Evolutionary conservation across 2,329 filamentous ascomycete genomes (phyloP).

Genomic region (Westerdykella ornata): DNA sequence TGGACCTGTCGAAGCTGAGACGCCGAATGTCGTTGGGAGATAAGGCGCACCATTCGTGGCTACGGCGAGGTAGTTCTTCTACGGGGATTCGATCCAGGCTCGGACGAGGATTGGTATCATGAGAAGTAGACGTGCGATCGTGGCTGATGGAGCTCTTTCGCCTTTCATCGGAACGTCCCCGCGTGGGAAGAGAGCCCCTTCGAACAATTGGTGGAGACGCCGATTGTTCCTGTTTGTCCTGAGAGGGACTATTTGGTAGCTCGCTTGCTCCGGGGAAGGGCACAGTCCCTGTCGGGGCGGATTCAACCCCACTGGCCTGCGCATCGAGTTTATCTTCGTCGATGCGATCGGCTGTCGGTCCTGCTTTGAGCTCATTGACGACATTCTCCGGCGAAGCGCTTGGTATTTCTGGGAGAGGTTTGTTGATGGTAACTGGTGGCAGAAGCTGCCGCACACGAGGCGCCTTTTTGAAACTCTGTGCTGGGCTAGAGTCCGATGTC

Average conservation of each 20-base stretch:
- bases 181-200: conserved; percentile 21
- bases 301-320: too few relatives aligned
- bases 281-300: too few relatives aligned
- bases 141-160: conserved; percentile 24
- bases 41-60: conserved; percentile 26
- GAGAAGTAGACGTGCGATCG: conserved; percentile 25
- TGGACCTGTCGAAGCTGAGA: conserved; percentile 35
- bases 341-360: too few relatives aligned
- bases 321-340: too few relatives aligned
- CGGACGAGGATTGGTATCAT: conserved; percentile 17
- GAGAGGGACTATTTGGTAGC: not conserved
- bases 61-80: conserved; percentile 27
- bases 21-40: conserved; percentile 28
- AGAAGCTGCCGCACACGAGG: too few relatives aligned
- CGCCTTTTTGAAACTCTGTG: too few relatives aligned
- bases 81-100: conserved; percentile 22
- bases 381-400: conserved; percentile 4
- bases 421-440: conserved; percentile 14
- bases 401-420: conserved; percentile 18
- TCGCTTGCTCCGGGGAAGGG: not conserved
- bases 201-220: conserved; percentile 13
- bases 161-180: conserved; percentile 24
- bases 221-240: not conserved
- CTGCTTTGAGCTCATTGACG: conserved; percentile 11
- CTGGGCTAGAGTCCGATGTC: too few relatives aligned